A percentile compares a stretch with the other conserved stretches of the same genome.
Evolutionary conservation across 257 asterid genomes (phyloP).

Genomic region (Gentiana straminea): DNA sequence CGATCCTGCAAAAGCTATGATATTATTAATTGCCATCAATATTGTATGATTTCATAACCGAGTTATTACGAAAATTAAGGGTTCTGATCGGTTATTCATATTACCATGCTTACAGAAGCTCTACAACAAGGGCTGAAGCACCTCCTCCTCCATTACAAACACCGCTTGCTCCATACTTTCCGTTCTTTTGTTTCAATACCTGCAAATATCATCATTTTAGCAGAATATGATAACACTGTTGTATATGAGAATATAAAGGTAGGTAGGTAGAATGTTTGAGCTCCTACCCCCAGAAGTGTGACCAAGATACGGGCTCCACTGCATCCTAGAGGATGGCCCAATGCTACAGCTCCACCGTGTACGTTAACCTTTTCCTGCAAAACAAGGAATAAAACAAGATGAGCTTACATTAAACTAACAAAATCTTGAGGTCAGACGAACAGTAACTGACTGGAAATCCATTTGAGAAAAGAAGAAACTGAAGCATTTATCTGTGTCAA

Average conservation of each 20-base stretch:
- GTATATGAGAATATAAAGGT: too few relatives aligned
- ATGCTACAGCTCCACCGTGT: slow-evolving; percentile 94
- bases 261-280: neutral
- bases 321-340: slow-evolving; percentile 99
- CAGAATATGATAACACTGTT: neutral
- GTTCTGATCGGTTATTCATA: too few relatives aligned
- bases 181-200: slow-evolving; percentile 83
- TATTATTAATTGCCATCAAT: too few relatives aligned
- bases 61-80: too few relatives aligned
- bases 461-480: neutral
- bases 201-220: slow-evolving; percentile 8
- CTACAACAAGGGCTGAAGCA: slow-evolving; percentile 86
- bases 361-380: slow-evolving; percentile 81
- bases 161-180: slow-evolving; percentile 78
- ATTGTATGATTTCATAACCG: too few relatives aligned
- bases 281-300: slow-evolving; percentile 88
- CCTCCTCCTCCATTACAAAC: slow-evolving; percentile 99
- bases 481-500: neutral
- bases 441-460: neutral
- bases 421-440: neutral
- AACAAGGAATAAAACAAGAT: slow-evolving; percentile 4
- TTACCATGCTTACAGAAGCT: slow-evolving; percentile 35
- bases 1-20: too few relatives aligned
- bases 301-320: slow-evolving; percentile 98
- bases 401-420: slow-evolving; percentile 3